Evolutionary conservation across 805 yeast species (phyloP), one percentile per base, ranked within the genome.

Genomic region (Kodamaea neixiangensis): DNA sequence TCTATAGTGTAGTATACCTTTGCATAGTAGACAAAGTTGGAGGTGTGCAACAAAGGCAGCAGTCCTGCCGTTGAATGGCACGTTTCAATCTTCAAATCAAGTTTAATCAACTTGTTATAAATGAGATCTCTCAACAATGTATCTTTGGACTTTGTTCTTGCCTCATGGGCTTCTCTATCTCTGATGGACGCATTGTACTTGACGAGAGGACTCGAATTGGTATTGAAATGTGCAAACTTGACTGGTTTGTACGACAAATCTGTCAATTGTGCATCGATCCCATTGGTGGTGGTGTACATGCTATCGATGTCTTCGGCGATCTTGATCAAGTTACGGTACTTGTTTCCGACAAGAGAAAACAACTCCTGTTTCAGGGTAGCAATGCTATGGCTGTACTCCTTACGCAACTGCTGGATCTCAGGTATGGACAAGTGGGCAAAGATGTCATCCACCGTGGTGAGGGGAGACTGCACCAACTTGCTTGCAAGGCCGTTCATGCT

Each of bases 231-330:
- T 7, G 64, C 64, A 48, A 71, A 70, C 11, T 55, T 51, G 2
- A 73, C 56, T 5, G 62, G 54, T 18, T 57, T 54, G 51, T 69
- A 74, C 5, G 77, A 66, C 17, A 74, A 59, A 37, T 64, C 58
- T 0, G 74, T 52, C 17, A 74, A 52, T 6, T 59, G 54, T 6
- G 54, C 53, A 41, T 72, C 69, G 3, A 67, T 55, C 1, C 20
- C 41, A 6, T 54, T 53, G 7, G 73, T 60, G 15, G 57, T 45
- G 1, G 48, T 38, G 53, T 64, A 62, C 69, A 72, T 71, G 9
- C 51, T 56, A 33, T 67, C 69, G 21, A 74, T 73, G 48, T 71
- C 75, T 51, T 73, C 77, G n/a, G 78, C 75, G 11, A 74, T 73
- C 42, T 66, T 63, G 43, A 74, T 72, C 58, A 74, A 65, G 57